Conservation (phyloP, 2,329 filamentous ascomycete genomes). For the Colletotrichum cuscutae region DNA sequence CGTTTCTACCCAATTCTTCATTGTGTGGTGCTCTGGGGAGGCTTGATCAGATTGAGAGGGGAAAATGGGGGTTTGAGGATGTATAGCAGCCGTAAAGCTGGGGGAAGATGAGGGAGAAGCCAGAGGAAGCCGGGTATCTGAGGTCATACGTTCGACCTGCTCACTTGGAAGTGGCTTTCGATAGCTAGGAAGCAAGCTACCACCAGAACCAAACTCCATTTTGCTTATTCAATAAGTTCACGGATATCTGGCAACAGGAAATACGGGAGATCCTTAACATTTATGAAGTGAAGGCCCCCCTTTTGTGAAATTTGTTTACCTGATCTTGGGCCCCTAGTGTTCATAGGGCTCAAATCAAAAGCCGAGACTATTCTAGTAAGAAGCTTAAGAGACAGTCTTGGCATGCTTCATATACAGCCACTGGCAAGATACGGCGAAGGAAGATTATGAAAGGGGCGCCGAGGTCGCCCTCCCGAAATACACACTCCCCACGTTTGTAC, state of each 20-base stretch:
- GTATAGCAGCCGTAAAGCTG: background rate
- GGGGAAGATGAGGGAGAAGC: background rate
- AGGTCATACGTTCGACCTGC: background rate
- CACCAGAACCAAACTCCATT: background rate
- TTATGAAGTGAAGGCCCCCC: too few relatives aligned
- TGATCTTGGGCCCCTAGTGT: constrained; percentile 7
- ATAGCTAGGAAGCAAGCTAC: background rate
- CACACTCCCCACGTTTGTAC: background rate
- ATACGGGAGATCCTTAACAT: too few relatives aligned
- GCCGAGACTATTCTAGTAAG: background rate
- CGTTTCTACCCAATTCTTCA: background rate
- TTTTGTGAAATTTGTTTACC: too few relatives aligned
- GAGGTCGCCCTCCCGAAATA: background rate
- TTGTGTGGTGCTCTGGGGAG: background rate
- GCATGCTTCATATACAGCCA: background rate
- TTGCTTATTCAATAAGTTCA: background rate
- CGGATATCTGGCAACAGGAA: too few relatives aligned
- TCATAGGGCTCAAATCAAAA: background rate
- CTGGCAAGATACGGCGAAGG: background rate
- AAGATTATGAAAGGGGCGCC: background rate
- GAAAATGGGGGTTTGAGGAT: background rate
- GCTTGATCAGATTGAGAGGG: background rate
- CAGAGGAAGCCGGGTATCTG: background rate
- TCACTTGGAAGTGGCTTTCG: background rate
- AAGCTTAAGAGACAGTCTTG: background rate